Percentiles rank a stretch among this genome's conserved stretches.
Evolutionary conservation across 371 early-diverging fungal species (phyloP).

Genomic region (Rhizopus arrhizus): DNA sequence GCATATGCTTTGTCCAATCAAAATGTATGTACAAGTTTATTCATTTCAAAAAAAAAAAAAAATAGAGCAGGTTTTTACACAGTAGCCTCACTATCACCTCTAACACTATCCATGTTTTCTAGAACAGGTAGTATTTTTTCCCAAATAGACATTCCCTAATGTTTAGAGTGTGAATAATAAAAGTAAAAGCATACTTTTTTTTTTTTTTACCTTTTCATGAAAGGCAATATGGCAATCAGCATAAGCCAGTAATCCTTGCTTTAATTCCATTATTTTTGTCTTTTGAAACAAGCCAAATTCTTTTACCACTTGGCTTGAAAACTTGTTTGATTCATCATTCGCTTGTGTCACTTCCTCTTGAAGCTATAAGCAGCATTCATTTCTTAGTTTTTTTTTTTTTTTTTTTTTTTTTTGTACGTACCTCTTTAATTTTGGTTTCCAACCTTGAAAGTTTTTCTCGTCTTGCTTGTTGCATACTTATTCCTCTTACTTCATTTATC

Average conservation of each 20-base stretch:
- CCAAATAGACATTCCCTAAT: constrained; percentile 29
- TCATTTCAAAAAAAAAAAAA: not conserved
- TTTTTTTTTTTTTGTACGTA: constrained; percentile 23
- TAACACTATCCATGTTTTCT: constrained; percentile 28
- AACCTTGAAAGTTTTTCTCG: constrained; percentile 75
- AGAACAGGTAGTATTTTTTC: constrained; percentile 30
- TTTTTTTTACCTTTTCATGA: constrained; percentile 56
- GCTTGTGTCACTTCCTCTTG: constrained; percentile 75
- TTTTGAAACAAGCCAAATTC: constrained; percentile 83
- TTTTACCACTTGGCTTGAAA: constrained; percentile 74
- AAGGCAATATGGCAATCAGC: constrained; percentile 80
- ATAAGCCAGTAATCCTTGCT: constrained; percentile 72
- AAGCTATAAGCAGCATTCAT: constrained; percentile 52
- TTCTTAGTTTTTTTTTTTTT: not conserved
- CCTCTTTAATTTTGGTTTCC: constrained; percentile 75
- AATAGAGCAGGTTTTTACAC: not conserved
- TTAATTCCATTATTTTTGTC: constrained; percentile 78
- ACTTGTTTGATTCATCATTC: constrained; percentile 67
- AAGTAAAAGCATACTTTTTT: constrained; percentile 34
- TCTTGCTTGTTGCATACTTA: constrained; percentile 79
- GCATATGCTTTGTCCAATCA: not conserved
- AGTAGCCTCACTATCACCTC: constrained; percentile 17
- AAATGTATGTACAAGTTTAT: not conserved
- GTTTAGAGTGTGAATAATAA: not conserved
- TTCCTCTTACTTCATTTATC: constrained; percentile 86